These are phyloP conservation scores for Nigrospora oryzae DNA, from an alignment of 2,329 filamentous ascomycete genomes.

Conservation along the genomic window DNA sequence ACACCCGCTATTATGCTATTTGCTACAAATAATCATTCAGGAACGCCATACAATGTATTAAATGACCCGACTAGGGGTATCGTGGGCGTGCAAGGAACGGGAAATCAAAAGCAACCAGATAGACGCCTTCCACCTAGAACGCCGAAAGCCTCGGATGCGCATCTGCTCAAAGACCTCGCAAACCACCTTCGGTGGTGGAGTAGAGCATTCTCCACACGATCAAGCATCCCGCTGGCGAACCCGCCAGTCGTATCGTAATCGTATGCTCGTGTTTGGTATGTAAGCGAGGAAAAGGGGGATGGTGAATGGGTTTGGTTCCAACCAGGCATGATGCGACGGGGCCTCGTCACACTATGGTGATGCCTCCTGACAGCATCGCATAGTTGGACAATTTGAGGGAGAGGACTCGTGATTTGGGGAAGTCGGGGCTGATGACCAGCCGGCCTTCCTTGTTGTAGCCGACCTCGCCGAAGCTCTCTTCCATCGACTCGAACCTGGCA, in stretches of 20 bases:
- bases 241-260: conserved; percentile 1
- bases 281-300: not conserved
- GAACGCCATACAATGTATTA: no score
- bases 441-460: conserved; percentile 50
- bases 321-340: not conserved
- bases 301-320: not conserved
- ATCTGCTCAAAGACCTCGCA: no score
- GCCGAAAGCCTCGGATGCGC: no score
- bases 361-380: conserved; percentile 34
- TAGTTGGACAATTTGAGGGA: conserved; percentile 53
- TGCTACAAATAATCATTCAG: not conserved
- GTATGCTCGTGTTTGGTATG: conserved; percentile 2
- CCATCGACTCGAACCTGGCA: conserved; percentile 51
- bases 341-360: conserved; percentile 19
- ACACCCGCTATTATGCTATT: not conserved
- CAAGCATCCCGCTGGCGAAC: no score
- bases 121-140: no score
- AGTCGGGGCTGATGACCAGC: conserved; percentile 47
- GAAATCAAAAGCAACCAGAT: no score
- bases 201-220: no score
- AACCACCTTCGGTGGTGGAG: no score
- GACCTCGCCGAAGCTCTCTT: conserved; percentile 55
- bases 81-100: no score
- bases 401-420: conserved; percentile 40
- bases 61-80: no score